Conservation (phyloP, 805 yeast genomes). For the Sugiyamaella mastotermitis region DNA sequence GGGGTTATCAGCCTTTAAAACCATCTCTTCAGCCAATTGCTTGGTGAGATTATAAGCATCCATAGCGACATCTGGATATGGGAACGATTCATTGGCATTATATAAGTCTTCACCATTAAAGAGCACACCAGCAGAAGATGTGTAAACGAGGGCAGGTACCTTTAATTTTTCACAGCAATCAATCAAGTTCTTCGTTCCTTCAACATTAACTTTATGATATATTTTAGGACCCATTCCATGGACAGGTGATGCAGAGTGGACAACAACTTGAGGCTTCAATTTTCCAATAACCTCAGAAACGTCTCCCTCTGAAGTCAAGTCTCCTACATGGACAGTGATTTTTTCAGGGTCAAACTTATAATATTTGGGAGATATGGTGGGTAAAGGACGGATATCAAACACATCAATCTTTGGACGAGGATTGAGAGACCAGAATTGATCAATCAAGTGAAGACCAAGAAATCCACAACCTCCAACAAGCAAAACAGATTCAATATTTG, state of each 20-base stretch:
- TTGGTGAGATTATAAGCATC: slow-evolving; percentile 96
- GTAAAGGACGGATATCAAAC: slow-evolving; percentile 86
- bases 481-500: slow-evolving; percentile 62
- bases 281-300: slow-evolving; percentile 54
- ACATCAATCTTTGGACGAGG: slow-evolving; percentile 76
- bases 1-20: slow-evolving; percentile 62
- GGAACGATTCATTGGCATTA: slow-evolving; percentile 93
- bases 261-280: slow-evolving; percentile 66
- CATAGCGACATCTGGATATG: slow-evolving; percentile 87
- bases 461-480: slow-evolving; percentile 96
- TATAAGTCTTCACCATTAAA: slow-evolving; percentile 90
- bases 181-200: slow-evolving; percentile 76
- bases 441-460: slow-evolving; percentile 83
- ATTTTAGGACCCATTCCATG: slow-evolving; percentile 80
- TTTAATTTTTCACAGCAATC: slow-evolving; percentile 49
- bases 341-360: slow-evolving; percentile 63
- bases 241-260: slow-evolving; percentile 95
- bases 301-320: slow-evolving; percentile 69
- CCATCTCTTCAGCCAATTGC: slow-evolving; percentile 82
- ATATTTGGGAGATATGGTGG: slow-evolving; percentile 58
- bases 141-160: slow-evolving; percentile 68
- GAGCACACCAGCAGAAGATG: slow-evolving; percentile 96
- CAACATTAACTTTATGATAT: slow-evolving; percentile 84
- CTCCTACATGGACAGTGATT: slow-evolving; percentile 70
- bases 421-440: slow-evolving; percentile 63